Evolutionary conservation across 1,284 basidiomycete genomes (phyloP), one percentile per base, ranked within the genome.

Genomic region (Apiotrichum gamsii): DNA sequence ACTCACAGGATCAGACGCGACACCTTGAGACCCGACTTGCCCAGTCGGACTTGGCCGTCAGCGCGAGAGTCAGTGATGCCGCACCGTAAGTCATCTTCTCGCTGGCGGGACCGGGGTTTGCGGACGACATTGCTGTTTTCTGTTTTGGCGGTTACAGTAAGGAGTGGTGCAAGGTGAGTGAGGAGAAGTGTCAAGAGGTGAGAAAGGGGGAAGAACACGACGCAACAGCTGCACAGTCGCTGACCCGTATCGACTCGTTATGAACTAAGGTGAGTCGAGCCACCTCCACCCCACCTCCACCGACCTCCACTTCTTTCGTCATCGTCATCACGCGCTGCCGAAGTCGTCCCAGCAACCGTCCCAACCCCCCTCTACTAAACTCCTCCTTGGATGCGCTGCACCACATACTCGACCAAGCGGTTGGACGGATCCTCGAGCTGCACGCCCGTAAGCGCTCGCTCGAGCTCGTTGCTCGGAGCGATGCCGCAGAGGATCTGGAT

Each of bases 401-500:
- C 48, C 18, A 55, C 49, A 29, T 58, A 58, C 40, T 56, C 45
- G 32, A 58, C 40, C 11, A 58, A 39, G 1, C 48, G 42, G 35
- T 49, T 51, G 6, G 20, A 31, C n/a, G 14, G 8, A 16, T 23
- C 31, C 16, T 19, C 15, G 14, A 13, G 6, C 19, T 19, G 9
- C 5, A 11, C 19, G 39, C 39, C 45, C n/a, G 20, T 18, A 16
- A 43, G 24, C 14, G 18, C 15, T 18, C 21, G 24, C 28, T 34
- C 37, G 10, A 25, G 33, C 11, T 31, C 43, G 36, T 16, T 28
- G 37, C 11, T 14, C 1, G 34, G 15, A 3, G 47, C 33, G 4
- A 32, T 28, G 0, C 36, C 41, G 19, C 47, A 68, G 41, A 93
- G 66, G 35, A 89, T 77, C 67, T 94, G 86, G 49, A 90, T 90